A percentile compares a stretch with the other conserved stretches of the same genome.
phyloP scores from a whole-genome alignment of 2,329 filamentous ascomycete genomes.

The Fonsecaea erecta region DNA sequence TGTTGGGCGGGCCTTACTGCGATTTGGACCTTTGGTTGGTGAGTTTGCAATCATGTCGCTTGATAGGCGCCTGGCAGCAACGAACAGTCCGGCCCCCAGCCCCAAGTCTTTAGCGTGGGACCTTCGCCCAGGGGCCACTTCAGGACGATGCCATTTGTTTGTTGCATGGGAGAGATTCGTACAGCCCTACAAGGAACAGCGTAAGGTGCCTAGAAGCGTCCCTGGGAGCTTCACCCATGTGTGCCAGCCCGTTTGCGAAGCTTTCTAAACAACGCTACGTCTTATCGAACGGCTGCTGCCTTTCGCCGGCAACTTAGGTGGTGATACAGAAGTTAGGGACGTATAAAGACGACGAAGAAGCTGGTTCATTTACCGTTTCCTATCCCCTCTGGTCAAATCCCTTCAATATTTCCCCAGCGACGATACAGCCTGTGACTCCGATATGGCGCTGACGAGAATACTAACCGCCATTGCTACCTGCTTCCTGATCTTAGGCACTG shows the following conservation, averaged over 20 bases:
- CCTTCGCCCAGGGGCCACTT: background rate
- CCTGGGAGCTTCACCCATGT: background rate
- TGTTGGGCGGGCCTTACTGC: background rate
- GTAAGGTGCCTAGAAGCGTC: background rate
- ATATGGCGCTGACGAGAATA: conserved; percentile 9
- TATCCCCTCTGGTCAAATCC: background rate
- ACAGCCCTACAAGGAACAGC: background rate
- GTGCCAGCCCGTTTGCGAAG: background rate
- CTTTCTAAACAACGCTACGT: conserved; percentile 3
- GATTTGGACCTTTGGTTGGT: background rate
- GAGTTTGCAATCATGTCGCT: background rate
- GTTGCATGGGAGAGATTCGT: background rate
- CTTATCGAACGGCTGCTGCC: background rate
- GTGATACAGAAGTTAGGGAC: background rate
- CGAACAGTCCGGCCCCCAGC: background rate
- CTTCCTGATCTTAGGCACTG: conserved; percentile 4
- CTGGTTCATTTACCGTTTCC: background rate
- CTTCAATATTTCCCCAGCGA: background rate
- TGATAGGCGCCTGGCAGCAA: background rate
- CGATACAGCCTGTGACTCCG: background rate
- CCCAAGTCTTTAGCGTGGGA: background rate
- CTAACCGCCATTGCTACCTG: conserved; percentile 4
- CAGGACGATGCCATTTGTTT: background rate
- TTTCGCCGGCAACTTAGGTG: background rate
- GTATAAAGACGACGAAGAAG: background rate